Percentiles rank a stretch among this genome's conserved stretches.
Conservation (phyloP, 208 protist genomes). For the Trypanosoma avium region DNA sequence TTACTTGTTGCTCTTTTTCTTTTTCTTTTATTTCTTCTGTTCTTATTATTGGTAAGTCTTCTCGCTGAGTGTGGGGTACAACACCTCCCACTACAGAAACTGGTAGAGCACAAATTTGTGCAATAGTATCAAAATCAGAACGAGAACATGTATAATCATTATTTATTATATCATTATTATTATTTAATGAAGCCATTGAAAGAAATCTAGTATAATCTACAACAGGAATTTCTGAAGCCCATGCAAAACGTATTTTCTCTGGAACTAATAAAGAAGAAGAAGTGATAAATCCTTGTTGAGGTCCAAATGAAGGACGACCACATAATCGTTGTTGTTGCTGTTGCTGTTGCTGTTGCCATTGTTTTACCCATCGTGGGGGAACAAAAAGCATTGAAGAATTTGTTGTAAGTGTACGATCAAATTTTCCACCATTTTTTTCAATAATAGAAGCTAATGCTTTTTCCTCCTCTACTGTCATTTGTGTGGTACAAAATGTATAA, state of each 20-base stretch:
- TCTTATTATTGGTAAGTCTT: not conserved
- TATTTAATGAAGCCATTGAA: slow-evolving; percentile 29
- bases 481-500: slow-evolving; percentile 63
- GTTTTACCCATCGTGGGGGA: slow-evolving; percentile 31
- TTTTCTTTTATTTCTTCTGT: not conserved
- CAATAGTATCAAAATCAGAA: slow-evolving; percentile 44
- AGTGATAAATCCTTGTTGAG: not conserved
- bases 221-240: slow-evolving; percentile 60
- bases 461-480: slow-evolving; percentile 42
- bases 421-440: slow-evolving; percentile 38
- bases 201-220: slow-evolving; percentile 62
- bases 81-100: slow-evolving; percentile 13
- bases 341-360: slow-evolving; percentile 26
- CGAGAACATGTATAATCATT: not conserved
- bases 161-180: not conserved
- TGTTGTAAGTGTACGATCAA: slow-evolving; percentile 36
- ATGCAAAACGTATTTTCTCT: slow-evolving; percentile 69
- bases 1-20: not conserved
- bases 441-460: slow-evolving; percentile 46
- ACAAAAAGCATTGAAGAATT: slow-evolving; percentile 64
- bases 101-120: slow-evolving; percentile 29
- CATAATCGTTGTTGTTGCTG: slow-evolving; percentile 11
- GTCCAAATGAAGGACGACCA: slow-evolving; percentile 11
- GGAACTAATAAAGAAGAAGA: slow-evolving; percentile 17
- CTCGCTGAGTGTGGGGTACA: slow-evolving; percentile 19